Conservation (phyloP, 495 filamentous ascomycete genomes). For the Penicillium simplicissimum region DNA sequence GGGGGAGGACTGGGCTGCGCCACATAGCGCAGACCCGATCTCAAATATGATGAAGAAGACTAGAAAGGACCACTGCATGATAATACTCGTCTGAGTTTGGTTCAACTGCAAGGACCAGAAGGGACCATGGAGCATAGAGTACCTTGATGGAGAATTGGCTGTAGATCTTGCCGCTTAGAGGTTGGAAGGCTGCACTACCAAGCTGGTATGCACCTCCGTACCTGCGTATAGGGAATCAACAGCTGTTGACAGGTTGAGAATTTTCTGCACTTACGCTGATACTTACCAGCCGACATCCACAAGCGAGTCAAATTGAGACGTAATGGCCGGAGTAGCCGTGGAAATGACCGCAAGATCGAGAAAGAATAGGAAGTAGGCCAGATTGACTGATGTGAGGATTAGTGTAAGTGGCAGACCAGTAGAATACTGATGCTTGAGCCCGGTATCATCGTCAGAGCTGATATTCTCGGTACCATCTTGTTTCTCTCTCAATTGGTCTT, state of each 20-base stretch:
- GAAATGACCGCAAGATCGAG: conserved; percentile 32
- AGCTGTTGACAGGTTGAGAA: conserved; percentile 15
- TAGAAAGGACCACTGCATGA: conserved; percentile 25
- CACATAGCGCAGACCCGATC: conserved; percentile 69
- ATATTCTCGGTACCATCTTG: neutral
- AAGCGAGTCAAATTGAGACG: conserved; percentile 32
- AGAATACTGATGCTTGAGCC: conserved; percentile 7
- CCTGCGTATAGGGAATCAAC: conserved; percentile 53
- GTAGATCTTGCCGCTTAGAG: conserved; percentile 34
- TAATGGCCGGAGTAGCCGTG: conserved; percentile 34
- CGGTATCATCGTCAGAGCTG: conserved; percentile 3
- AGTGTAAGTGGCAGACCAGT: conserved; percentile 7
- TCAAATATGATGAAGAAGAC: conserved; percentile 60
- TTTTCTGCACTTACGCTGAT: neutral
- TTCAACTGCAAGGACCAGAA: too few relatives aligned
- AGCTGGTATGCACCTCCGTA: conserved; percentile 36
- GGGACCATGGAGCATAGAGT: neutral
- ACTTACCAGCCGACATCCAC: conserved; percentile 34
- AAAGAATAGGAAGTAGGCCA: conserved; percentile 33
- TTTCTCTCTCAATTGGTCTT: neutral
- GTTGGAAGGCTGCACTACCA: conserved; percentile 28
- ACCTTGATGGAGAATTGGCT: conserved; percentile 31
- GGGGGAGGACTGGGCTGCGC: conserved; percentile 64
- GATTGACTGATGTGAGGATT: conserved; percentile 23
- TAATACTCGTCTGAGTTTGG: neutral